Conservation (phyloP, 345 rosid species). For the Citrus trifoliata region DNA sequence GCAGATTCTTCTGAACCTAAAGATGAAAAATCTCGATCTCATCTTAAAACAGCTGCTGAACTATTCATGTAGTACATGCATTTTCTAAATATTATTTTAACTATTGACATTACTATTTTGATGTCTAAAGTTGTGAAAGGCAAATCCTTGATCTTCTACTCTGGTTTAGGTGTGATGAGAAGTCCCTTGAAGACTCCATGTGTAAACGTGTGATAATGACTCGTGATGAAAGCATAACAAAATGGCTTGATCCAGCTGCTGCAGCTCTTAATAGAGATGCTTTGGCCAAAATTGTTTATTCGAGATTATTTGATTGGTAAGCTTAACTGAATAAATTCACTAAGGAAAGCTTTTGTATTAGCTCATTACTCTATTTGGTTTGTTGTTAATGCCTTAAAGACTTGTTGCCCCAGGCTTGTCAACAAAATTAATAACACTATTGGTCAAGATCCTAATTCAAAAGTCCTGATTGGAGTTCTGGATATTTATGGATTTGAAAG, state of each 20-base stretch:
- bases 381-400: conserved; percentile 13
- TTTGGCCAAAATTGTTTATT: conserved; percentile 87
- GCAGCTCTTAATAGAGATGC: conserved; percentile 92
- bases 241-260: conserved; percentile 81
- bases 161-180: conserved; percentile 79
- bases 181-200: conserved; percentile 82
- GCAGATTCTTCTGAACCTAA: conserved; percentile 77
- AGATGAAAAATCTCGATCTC: conserved; percentile 78
- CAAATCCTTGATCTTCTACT: conserved; percentile 21
- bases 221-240: conserved; percentile 94
- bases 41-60: conserved; percentile 78
- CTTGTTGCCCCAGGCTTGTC: conserved; percentile 68
- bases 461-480: conserved; percentile 80
- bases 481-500: conserved; percentile 99
- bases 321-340: conserved; percentile 17
- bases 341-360: background rate
- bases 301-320: conserved; percentile 95
- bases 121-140: conserved; percentile 4
- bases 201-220: conserved; percentile 95
- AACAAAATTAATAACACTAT: conserved; percentile 81
- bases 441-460: conserved; percentile 88
- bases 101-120: background rate
- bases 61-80: conserved; percentile 64
- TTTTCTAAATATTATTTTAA: conserved; percentile 1
- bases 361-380: conserved; percentile 3